phyloP scores from a whole-genome alignment of 73 alveolate genomes.

The Paraurostyla sp. region DNA sequence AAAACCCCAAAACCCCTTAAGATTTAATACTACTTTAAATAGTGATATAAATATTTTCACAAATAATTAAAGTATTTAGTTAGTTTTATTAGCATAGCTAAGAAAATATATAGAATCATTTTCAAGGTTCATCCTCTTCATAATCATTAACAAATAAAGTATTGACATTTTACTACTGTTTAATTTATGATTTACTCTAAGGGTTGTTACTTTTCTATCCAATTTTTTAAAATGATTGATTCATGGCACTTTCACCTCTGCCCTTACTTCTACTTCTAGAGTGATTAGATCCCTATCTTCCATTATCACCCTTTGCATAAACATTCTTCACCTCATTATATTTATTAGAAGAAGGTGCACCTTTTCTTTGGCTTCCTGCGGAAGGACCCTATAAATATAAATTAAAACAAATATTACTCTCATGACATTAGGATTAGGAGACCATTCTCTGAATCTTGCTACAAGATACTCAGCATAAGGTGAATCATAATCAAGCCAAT shows the following conservation, averaged over 20 bases:
- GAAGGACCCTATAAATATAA: neutral
- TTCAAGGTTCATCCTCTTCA: conserved; percentile 46
- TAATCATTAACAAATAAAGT: neutral
- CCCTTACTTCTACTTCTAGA: conserved; percentile 16
- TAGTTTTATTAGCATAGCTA: neutral
- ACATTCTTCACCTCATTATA: conserved; percentile 9
- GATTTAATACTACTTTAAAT: no score
- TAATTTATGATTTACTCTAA: neutral
- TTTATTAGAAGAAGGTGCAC: neutral
- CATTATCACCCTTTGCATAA: neutral
- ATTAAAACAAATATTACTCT: neutral
- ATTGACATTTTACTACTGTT: neutral
- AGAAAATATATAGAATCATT: neutral
- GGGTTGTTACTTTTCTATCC: neutral
- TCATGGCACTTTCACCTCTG: neutral
- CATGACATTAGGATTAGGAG: conserved; percentile 31
- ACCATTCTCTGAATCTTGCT: conserved; percentile 74
- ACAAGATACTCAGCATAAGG: conserved; percentile 76
- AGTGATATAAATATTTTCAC: neutral
- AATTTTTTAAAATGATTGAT: neutral
- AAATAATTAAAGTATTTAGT: conserved; percentile 3
- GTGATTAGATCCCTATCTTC: neutral
- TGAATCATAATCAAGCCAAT: conserved; percentile 68
- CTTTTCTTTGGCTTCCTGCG: neutral
- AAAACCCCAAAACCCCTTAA: no score